A percentile compares a stretch with the other conserved stretches of the same genome.
Evolutionary conservation across 2,329 filamentous ascomycete genomes (phyloP).

Genomic region (Talaromyces funiculosus): DNA sequence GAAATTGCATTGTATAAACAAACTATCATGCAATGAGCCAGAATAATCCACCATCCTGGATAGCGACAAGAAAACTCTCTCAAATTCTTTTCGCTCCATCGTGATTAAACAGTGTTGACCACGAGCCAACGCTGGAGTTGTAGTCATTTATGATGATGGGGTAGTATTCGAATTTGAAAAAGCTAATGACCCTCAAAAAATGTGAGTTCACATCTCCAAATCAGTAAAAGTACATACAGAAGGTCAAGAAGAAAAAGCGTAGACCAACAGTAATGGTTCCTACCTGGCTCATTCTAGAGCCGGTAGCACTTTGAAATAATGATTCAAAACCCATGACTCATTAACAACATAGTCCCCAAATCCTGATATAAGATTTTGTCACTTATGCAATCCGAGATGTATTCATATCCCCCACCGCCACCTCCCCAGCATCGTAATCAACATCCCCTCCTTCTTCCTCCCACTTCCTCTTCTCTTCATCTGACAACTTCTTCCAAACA

Average conservation of each 20-base stretch:
- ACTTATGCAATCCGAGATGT: background rate
- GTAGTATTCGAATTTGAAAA: background rate
- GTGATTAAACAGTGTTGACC: too few species aligned
- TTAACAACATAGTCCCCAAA: background rate
- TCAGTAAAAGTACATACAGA: background rate
- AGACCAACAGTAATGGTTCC: background rate
- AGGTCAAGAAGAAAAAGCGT: background rate
- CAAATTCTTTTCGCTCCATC: too few species aligned
- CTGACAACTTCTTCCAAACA: constrained; percentile 4
- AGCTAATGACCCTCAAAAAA: background rate
- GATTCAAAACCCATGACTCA: background rate
- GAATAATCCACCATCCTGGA: too few species aligned
- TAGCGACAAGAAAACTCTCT: too few species aligned
- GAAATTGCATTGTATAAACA: background rate
- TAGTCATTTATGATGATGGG: too few species aligned
- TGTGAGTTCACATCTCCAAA: background rate
- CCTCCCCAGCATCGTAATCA: background rate
- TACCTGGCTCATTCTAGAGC: background rate
- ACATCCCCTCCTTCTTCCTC: background rate
- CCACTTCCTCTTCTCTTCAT: constrained; percentile 9
- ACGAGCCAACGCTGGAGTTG: too few species aligned
- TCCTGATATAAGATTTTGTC: background rate
- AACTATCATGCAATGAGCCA: background rate
- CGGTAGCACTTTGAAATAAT: background rate
- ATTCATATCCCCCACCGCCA: background rate